Percentiles rank a stretch among this genome's conserved stretches.
Evolutionary conservation across 805 yeast species (phyloP).

Genomic region (Grigorovia transvaalensis): DNA sequence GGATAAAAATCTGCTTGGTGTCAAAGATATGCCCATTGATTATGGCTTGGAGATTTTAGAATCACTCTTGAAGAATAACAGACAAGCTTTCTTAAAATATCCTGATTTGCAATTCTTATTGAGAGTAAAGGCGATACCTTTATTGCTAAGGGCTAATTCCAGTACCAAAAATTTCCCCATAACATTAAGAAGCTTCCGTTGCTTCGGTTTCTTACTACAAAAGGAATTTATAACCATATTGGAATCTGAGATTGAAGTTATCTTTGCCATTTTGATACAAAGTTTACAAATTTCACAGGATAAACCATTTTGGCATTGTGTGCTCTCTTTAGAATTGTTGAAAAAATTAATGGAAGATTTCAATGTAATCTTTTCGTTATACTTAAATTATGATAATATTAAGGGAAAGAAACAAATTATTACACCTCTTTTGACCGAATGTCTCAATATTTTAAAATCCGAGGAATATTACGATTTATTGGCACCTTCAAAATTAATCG

Average conservation of each 20-base stretch:
- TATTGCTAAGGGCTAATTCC: conserved; percentile 57
- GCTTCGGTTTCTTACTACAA: conserved; percentile 50
- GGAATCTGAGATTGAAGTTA: conserved; percentile 71
- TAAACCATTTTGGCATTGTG: conserved; percentile 60
- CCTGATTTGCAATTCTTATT: conserved; percentile 57
- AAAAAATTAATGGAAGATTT: conserved; percentile 50
- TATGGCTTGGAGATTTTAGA: conserved; percentile 79
- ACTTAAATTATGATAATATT: conserved; percentile 48
- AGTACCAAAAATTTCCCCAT: conserved; percentile 47
- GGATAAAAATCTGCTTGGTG: conserved; percentile 28
- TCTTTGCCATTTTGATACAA: conserved; percentile 65
- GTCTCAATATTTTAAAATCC: conserved; percentile 29
- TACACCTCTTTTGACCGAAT: conserved; percentile 40
- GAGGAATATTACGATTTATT: conserved; percentile 26
- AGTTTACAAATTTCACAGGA: conserved; percentile 48
- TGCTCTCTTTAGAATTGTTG: conserved; percentile 64
- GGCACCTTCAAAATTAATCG: conserved; percentile 28
- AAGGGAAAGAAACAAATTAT: conserved; percentile 52
- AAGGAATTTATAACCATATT: conserved; percentile 49
- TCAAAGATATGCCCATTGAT: conserved; percentile 44
- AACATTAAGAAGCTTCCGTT: conserved; percentile 64
- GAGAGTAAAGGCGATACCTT: conserved; percentile 63
- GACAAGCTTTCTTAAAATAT: conserved; percentile 42
- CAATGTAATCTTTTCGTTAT: conserved; percentile 41
- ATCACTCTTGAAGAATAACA: conserved; percentile 59